phyloP scores from a whole-genome alignment of 129 eudicot genomes.

The Flaveria brownii region DNA sequence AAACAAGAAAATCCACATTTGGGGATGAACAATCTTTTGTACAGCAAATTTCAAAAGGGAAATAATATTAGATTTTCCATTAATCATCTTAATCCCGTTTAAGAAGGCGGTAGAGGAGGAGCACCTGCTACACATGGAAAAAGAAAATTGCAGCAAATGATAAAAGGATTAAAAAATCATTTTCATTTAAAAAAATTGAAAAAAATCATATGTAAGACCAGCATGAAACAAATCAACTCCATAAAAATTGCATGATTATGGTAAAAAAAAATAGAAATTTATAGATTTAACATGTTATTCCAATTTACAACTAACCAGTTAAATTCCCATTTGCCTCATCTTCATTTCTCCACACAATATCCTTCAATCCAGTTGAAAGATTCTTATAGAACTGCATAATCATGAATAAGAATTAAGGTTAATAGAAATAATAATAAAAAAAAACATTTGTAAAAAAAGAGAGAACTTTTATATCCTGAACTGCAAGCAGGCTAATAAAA shows the following conservation, averaged over 20 bases:
- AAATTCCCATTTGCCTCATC: conserved; percentile 64
- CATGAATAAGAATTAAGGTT: background rate
- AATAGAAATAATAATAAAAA: no score
- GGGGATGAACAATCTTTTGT: conserved; percentile 23
- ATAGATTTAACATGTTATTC: background rate
- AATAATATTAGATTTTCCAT: background rate
- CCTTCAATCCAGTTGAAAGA: conserved; percentile 91
- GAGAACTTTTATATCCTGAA: no score
- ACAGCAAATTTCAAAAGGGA: conserved; percentile 14
- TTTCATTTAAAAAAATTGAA: background rate
- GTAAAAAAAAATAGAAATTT: background rate
- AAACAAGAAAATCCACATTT: conserved; percentile 22
- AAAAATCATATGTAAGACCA: background rate
- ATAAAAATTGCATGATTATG: background rate
- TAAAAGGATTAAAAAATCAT: background rate
- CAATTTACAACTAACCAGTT: conserved; percentile 27
- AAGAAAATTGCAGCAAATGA: background rate
- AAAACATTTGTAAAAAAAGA: no score
- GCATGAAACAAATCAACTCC: background rate
- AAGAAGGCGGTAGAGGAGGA: conserved; percentile 25
- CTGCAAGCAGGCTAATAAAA: no score
- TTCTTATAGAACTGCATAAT: conserved; percentile 77
- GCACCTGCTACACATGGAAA: conserved; percentile 8
- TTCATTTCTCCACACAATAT: conserved; percentile 85
- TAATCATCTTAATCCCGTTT: conserved; percentile 9